Percentiles rank a stretch among this genome's conserved stretches.
phyloP scores from a whole-genome alignment of 805 yeast species.

The Saccharomycopsis sp. region DNA sequence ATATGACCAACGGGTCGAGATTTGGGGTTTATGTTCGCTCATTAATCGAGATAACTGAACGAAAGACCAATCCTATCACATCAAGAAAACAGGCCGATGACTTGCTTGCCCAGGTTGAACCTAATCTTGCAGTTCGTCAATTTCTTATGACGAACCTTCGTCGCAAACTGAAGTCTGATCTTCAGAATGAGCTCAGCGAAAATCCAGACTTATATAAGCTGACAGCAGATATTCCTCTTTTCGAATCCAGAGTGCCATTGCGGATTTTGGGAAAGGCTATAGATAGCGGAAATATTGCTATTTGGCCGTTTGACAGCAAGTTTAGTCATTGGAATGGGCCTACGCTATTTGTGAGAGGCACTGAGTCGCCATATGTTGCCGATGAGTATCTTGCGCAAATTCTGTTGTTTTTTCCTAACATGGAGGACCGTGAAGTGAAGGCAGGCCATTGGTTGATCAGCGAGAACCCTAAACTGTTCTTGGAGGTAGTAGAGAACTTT shows the following conservation, averaged over 20 bases:
- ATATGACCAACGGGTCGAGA: slow-evolving; percentile 41
- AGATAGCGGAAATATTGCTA: slow-evolving; percentile 58
- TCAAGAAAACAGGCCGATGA: slow-evolving; percentile 47
- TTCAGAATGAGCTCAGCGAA: slow-evolving; percentile 24
- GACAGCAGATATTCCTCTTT: slow-evolving; percentile 20
- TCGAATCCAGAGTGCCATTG: slow-evolving; percentile 59
- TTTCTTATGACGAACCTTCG: slow-evolving; percentile 68
- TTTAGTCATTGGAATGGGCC: slow-evolving; percentile 61
- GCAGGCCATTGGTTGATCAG: slow-evolving; percentile 93
- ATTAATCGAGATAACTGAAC: slow-evolving; percentile 50
- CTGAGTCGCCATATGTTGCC: slow-evolving; percentile 67
- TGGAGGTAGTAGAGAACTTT: slow-evolving; percentile 55
- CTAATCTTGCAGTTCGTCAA: slow-evolving; percentile 54
- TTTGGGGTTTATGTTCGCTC: slow-evolving; percentile 65
- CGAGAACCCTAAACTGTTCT: slow-evolving; percentile 76
- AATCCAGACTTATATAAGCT: slow-evolving; percentile 29
- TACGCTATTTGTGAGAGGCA: slow-evolving; percentile 71
- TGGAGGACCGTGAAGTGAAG: slow-evolving; percentile 65
- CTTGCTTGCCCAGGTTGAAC: slow-evolving; percentile 56
- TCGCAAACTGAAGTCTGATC: slow-evolving; percentile 36
- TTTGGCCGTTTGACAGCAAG: slow-evolving; percentile 65
- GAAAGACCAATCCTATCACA: slow-evolving; percentile 40
- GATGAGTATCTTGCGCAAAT: slow-evolving; percentile 73
- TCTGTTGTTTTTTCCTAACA: slow-evolving; percentile 72
- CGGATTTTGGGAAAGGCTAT: slow-evolving; percentile 59